Percentiles rank a stretch among this genome's conserved stretches.
These are phyloP conservation scores for Aphanomyces invadans DNA, from an alignment of 352 stramenopile species.

Conservation along the genomic window DNA sequence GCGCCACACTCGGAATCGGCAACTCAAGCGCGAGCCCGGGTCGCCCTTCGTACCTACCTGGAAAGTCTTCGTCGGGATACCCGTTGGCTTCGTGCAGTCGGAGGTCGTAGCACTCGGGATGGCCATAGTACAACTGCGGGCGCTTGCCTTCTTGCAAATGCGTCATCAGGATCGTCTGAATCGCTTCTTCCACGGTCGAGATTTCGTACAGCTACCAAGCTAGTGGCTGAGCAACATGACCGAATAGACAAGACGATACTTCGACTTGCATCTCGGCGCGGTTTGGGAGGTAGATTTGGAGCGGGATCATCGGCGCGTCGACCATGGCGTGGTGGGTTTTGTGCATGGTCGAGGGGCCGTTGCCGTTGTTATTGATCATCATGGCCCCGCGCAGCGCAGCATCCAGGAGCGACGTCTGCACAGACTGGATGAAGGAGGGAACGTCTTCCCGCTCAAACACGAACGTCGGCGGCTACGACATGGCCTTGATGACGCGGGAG, in stretches of 20 bases:
- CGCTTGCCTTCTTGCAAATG: slow-evolving; percentile 59
- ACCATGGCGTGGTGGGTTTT: background rate
- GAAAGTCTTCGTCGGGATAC: slow-evolving; percentile 81
- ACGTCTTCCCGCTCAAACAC: slow-evolving; percentile 64
- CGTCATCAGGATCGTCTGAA: slow-evolving; percentile 68
- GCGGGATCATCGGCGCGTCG: slow-evolving; percentile 47
- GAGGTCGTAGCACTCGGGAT: slow-evolving; percentile 82
- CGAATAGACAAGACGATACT: slow-evolving; percentile 26
- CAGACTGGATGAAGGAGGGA: slow-evolving; percentile 41
- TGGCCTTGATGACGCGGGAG: background rate
- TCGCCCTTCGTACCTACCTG: slow-evolving; percentile 39
- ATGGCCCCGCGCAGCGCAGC: slow-evolving; percentile 58
- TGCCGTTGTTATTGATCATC: slow-evolving; percentile 48
- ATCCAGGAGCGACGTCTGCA: slow-evolving; percentile 67
- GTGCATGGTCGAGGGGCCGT: slow-evolving; percentile 15
- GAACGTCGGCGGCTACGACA: slow-evolving; percentile 30
- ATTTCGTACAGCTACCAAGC: slow-evolving; percentile 81
- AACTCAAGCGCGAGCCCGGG: no score
- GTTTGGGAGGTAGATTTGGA: slow-evolving; percentile 81
- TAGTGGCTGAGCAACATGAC: no score
- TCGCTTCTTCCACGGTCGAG: slow-evolving; percentile 81
- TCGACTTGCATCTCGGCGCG: slow-evolving; percentile 84
- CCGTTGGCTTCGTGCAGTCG: slow-evolving; percentile 76
- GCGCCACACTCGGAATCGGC: no score
- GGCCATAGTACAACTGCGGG: slow-evolving; percentile 72